Evolutionary conservation across 345 rosid species (phyloP).

Genomic region (Excoecaria agallocha): DNA sequence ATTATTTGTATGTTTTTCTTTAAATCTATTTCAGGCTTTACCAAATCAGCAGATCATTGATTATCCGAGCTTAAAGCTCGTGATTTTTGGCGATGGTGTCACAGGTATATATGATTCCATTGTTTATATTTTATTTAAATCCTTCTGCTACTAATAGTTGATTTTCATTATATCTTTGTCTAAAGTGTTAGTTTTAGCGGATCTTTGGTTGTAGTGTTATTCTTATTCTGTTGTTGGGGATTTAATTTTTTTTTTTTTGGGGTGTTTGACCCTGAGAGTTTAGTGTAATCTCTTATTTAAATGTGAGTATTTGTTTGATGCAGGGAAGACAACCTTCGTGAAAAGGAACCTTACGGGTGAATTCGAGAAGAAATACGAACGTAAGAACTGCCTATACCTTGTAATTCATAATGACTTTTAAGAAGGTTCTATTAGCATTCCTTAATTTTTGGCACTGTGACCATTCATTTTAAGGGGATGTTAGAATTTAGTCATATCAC

Average conservation of each 20-base stretch:
- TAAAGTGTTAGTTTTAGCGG: neutral
- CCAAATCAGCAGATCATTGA: slow-evolving; percentile 41
- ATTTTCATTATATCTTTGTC: too few species aligned
- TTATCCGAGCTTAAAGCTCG: slow-evolving; percentile 85
- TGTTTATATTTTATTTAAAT: neutral
- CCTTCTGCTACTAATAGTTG: neutral
- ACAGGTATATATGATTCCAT: slow-evolving; percentile 72
- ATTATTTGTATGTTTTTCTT: neutral
- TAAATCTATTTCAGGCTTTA: slow-evolving; percentile 27
- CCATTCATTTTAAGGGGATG: too few species aligned
- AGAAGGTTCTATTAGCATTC: too few species aligned
- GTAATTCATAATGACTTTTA: too few species aligned
- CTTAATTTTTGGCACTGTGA: too few species aligned
- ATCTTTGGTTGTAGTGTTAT: too few species aligned
- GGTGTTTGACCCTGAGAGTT: neutral
- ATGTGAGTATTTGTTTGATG: slow-evolving; percentile 9
- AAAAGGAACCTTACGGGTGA: slow-evolving; percentile 95
- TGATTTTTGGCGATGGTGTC: slow-evolving; percentile 89
- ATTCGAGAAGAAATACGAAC: slow-evolving; percentile 94
- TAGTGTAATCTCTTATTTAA: neutral
- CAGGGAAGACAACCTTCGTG: slow-evolving; percentile 89
- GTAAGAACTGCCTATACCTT: slow-evolving; percentile 53
- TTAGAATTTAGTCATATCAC: too few species aligned
- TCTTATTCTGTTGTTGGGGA: too few species aligned
- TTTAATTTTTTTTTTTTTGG: neutral